A percentile compares a stretch with the other conserved stretches of the same genome.
These are phyloP conservation scores for Astrothelium subdiscretum DNA, from an alignment of 495 filamentous ascomycete species.

Conservation along the genomic window DNA sequence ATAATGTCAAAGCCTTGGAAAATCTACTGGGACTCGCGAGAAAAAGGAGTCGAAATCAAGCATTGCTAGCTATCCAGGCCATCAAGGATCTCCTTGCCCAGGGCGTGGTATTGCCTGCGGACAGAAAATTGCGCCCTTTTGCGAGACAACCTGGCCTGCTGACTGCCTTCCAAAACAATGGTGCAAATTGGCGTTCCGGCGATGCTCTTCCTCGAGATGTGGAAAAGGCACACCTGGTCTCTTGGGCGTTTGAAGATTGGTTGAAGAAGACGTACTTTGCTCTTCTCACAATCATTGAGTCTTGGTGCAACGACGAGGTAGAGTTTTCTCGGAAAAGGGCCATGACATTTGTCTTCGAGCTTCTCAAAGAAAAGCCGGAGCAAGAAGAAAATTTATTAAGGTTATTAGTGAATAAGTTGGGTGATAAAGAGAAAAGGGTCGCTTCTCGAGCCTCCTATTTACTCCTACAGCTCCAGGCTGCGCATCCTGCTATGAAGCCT, in stretches of 20 bases:
- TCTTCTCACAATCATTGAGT: constrained; percentile 75
- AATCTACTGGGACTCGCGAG: constrained; percentile 64
- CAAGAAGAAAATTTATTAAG: constrained; percentile 91
- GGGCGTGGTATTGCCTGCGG: constrained; percentile 68
- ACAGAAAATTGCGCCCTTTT: constrained; percentile 71
- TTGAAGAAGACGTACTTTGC: constrained; percentile 87
- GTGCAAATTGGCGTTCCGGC: constrained; percentile 49
- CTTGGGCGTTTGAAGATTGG: constrained; percentile 92
- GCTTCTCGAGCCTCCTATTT: constrained; percentile 85
- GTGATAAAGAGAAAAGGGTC: constrained; percentile 87
- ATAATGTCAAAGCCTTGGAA: constrained; percentile 80
- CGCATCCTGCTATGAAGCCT: constrained; percentile 86
- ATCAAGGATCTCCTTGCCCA: constrained; percentile 88
- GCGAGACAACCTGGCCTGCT: constrained; percentile 67
- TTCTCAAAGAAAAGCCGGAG: constrained; percentile 90
- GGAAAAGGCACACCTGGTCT: constrained; percentile 62
- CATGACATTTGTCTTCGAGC: constrained; percentile 75
- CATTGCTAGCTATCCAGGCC: constrained; percentile 79
- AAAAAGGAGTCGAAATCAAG: constrained; percentile 87
- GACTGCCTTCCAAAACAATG: constrained; percentile 47
- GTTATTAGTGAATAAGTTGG: constrained; percentile 88
- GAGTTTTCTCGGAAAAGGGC: constrained; percentile 79
- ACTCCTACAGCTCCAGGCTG: constrained; percentile 73
- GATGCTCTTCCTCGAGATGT: constrained; percentile 58
- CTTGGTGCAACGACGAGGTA: constrained; percentile 87